phyloP scores from a whole-genome alignment of 768 basidiomycete genomes.

The Leucosporidium yakuticum region DNA sequence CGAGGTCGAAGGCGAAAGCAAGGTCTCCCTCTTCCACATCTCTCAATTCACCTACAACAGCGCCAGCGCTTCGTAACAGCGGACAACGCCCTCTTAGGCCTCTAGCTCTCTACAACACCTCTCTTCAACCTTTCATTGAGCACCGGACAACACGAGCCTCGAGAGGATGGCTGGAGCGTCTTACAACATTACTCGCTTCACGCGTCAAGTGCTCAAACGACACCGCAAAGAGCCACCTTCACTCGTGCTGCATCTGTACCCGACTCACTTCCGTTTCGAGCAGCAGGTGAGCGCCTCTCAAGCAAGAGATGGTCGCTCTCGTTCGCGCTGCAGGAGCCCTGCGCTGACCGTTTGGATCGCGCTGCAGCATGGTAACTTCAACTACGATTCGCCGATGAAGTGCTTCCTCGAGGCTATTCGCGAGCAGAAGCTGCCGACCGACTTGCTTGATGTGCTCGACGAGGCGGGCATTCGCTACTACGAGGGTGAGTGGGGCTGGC shows the following conservation, averaged over 20 bases:
- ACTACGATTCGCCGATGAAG: constrained; percentile 47
- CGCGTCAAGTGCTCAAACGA: constrained; percentile 45
- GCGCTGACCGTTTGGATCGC: not conserved
- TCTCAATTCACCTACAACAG: too few species aligned
- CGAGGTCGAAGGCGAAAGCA: too few species aligned
- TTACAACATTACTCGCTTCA: constrained; percentile 46
- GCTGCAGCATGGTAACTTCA: constrained; percentile 42
- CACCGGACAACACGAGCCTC: too few species aligned
- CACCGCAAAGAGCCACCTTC: constrained; percentile 44
- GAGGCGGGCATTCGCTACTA: constrained; percentile 34
- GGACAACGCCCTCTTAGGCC: too few species aligned
- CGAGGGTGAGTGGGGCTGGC: constrained; percentile 33
- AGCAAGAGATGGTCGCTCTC: not conserved
- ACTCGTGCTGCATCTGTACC: constrained; percentile 46
- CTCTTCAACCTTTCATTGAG: too few species aligned
- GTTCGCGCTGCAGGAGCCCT: not conserved
- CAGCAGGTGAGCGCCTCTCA: constrained; percentile 41
- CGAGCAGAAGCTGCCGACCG: constrained; percentile 44
- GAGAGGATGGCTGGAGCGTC: constrained; percentile 28
- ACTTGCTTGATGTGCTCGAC: constrained; percentile 44
- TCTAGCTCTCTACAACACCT: too few species aligned
- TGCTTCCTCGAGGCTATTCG: constrained; percentile 47
- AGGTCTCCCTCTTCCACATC: too few species aligned
- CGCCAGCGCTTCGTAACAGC: too few species aligned
- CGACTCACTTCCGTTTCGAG: constrained; percentile 45